Evolutionary conservation across 371 early-diverging fungal genomes (phyloP), one percentile per base, ranked within the genome.

Genomic region (Rhizopus stolonifer): DNA sequence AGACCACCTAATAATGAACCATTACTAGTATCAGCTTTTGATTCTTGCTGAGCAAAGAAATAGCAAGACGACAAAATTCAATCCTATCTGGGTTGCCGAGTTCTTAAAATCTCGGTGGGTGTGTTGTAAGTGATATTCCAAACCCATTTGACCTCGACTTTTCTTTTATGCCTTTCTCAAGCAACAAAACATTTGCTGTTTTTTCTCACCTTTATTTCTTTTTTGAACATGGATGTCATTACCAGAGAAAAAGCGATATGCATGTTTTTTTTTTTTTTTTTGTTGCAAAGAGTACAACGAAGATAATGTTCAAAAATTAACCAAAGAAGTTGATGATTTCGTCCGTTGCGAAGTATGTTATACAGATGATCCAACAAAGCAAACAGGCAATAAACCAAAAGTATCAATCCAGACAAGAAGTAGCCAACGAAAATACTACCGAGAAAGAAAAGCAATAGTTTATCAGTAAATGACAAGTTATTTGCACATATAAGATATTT

Each of bases 231-330:
- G 36, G n/a, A 15, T n/a, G 6, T 5, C n/a, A 36, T 36, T 36
- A 36, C 36, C 6, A 1, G 5, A 36, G 36, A 36, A 36, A 5
- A 36, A 36, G 36, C 5, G 1, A 36, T 36, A 36, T 36, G 5
- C n/a, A 36, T 36, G 36, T 54, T 56, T 56, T 56, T 46, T n/a
- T n/a, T n/a, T n/a, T n/a, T n/a, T n/a, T n/a, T n/a, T n/a, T n/a
- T n/a, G n/a, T 46, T 56, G 57, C 38, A 46, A 49, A 38, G 50
- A 49, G 44, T 56, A 56, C 38, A 46, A 49, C 46, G 46, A 56
- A 34, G 44, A 33, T 26, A 56, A 49, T 56, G 57, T 45, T 46
- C 22, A 44, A 34, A 56, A 57, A 34, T 33, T 44, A 24, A 44
- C 50, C 38, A 56, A 56, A 34, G 45, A 48, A 50, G 49, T 50